Evolutionary conservation across 306 rosid genomes (phyloP), one percentile per base, ranked within the genome.

Genomic region (Sicyos edulis): DNA sequence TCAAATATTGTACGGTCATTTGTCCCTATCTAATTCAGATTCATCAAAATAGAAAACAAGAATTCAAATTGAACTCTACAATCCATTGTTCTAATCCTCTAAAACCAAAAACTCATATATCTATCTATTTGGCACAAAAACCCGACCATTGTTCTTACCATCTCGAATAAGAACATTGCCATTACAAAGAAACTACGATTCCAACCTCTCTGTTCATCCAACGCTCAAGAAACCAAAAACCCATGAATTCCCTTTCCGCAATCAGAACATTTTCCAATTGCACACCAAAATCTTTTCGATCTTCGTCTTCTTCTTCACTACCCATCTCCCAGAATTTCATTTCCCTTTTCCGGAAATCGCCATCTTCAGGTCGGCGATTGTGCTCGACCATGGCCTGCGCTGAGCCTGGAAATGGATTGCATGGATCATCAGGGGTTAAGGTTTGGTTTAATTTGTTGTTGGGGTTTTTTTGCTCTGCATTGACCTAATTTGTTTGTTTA

Each of bases 371-470:
- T 0, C 21, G 16, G 3, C 21, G 72, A 13, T 49, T 49, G 6
- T 14, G 21, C 72, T 49, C 72, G 15, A 49, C 13, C 72, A 49
- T 68, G 55, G 13, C 55, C 21, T 13, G 4, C 14, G 72, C 72
- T 14, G 11, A 47, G 14, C 20, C 72, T 5, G 20, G 56, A 50
- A 22, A 22, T 47, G 20, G 13, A 21, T 20, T 8, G 12, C 57
- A 45, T 3, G 57, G 8, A 68, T 68, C 72, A 68, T 68, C 72
- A 7, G 8, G 40, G 53, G n/a, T 67, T 45, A 7, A 44, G 56
- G 56, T 67, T 45, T 32, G 1, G 14, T 45, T 66, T 66, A 0
- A 0, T 4, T 10, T 14, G 7, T 16, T 16, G 29, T 26, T 26
- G 3, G 29, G 16, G 4, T 44, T 65, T 14, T 9, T 65, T 44